Conservation (phyloP, 805 yeast genomes). For the Saccharomyces cerevisiae region DNA sequence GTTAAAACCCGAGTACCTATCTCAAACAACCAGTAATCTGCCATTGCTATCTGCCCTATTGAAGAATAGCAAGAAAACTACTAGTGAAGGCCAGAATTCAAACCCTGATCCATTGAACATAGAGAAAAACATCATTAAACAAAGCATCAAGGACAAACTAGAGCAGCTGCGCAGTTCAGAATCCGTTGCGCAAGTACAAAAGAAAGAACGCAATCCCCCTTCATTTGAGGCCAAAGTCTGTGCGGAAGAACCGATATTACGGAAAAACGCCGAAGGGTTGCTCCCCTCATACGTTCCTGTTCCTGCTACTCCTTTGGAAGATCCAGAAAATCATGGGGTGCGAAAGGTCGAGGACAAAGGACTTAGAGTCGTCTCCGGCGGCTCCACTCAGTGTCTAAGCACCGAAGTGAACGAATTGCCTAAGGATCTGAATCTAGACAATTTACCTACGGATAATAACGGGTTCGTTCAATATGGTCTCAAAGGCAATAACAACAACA, state of each 20-base stretch:
- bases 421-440: constrained; percentile 15
- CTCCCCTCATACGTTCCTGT: not conserved
- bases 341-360: not conserved
- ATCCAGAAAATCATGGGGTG: not conserved
- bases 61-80: constrained; percentile 6
- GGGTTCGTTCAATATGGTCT: constrained; percentile 13
- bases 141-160: constrained; percentile 17
- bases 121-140: constrained; percentile 1
- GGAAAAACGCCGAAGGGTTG: not conserved
- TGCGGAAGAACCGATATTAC: not conserved
- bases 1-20: constrained; percentile 25
- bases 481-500: constrained; percentile 13
- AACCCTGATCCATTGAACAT: not conserved
- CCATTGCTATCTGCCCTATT: constrained; percentile 22
- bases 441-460: constrained; percentile 13
- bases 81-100: not conserved
- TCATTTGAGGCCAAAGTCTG: not conserved
- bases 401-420: constrained; percentile 5
- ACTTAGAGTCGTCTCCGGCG: not conserved
- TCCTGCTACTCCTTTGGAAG: not conserved
- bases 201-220: not conserved
- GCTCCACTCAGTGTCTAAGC: not conserved
- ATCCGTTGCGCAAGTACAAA: not conserved
- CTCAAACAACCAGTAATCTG: constrained; percentile 8
- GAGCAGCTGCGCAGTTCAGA: constrained; percentile 13